Evolutionary conservation across 2,329 filamentous ascomycete species (phyloP).

Genomic region (Orbilia quercus): DNA sequence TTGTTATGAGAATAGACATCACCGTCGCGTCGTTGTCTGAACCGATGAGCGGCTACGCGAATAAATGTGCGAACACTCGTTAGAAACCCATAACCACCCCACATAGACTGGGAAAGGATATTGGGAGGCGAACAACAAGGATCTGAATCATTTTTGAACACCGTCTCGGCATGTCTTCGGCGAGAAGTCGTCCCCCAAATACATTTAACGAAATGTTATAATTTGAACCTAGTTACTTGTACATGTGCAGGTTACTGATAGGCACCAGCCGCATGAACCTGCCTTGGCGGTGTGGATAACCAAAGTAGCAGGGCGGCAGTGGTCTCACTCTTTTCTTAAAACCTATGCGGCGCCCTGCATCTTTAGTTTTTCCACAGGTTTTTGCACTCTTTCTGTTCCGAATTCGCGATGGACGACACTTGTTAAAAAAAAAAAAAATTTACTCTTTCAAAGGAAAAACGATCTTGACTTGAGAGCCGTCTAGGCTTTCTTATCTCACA

Average conservation of each 20-base stretch:
- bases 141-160: conserved; percentile 41
- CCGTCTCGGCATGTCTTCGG: conserved; percentile 42
- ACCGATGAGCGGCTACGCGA: not conserved
- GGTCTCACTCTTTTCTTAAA: conserved; percentile 30
- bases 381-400: conserved; percentile 23
- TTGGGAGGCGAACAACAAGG: conserved; percentile 10
- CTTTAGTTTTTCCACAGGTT: conserved; percentile 21
- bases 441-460: too few relatives aligned
- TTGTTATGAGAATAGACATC: conserved; percentile 47
- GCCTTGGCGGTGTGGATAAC: conserved; percentile 11
- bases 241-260: conserved; percentile 32
- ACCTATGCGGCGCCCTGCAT: conserved; percentile 29
- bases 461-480: too few relatives aligned
- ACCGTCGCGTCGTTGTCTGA: conserved; percentile 29
- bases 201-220: not conserved
- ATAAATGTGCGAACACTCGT: conserved; percentile 4
- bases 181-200: conserved; percentile 14
- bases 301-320: conserved; percentile 15
- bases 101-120: not conserved
- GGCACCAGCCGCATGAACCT: conserved; percentile 45
- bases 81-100: not conserved
- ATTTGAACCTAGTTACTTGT: not conserved
- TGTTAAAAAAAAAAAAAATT: conserved; percentile 15
- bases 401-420: conserved; percentile 36
- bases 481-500: not conserved